A percentile compares a stretch with the other conserved stretches of the same genome.
Conservation (phyloP, 805 yeast genomes). For the Saturnispora quitensis region DNA sequence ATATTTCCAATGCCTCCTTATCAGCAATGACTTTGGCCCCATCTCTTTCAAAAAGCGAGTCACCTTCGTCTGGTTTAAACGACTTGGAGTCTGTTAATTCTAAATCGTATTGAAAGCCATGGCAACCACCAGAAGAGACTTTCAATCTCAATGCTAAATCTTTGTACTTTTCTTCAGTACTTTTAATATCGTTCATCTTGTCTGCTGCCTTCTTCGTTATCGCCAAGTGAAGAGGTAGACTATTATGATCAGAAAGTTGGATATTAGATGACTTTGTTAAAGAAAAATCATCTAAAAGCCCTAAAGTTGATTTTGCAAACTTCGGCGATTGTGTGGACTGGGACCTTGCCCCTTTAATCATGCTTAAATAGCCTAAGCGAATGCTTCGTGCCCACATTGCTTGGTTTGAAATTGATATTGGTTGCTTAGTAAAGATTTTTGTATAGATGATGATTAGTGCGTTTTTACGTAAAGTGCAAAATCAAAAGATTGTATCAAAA, state of each 20-base stretch:
- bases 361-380: neutral
- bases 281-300: conserved; percentile 19
- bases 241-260: conserved; percentile 28
- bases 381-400: neutral
- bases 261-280: conserved; percentile 27
- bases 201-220: conserved; percentile 39
- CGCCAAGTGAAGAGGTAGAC: conserved; percentile 33
- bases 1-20: conserved; percentile 65
- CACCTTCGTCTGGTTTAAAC: conserved; percentile 25
- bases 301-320: conserved; percentile 14
- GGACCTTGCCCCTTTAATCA: neutral
- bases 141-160: conserved; percentile 57
- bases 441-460: neutral
- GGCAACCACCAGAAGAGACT: conserved; percentile 97
- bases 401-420: neutral
- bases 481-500: neutral
- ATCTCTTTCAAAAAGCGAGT: conserved; percentile 53
- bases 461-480: neutral
- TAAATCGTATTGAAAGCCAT: conserved; percentile 88
- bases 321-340: conserved; percentile 3
- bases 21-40: conserved; percentile 74
- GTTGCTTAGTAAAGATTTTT: neutral
- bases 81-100: conserved; percentile 36
- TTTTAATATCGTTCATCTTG: conserved; percentile 42
- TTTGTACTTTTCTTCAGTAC: conserved; percentile 45